Evolutionary conservation across 2,329 filamentous ascomycete genomes (phyloP), one percentile per base, ranked within the genome.

Genomic region (Fusarium ambrosium): DNA sequence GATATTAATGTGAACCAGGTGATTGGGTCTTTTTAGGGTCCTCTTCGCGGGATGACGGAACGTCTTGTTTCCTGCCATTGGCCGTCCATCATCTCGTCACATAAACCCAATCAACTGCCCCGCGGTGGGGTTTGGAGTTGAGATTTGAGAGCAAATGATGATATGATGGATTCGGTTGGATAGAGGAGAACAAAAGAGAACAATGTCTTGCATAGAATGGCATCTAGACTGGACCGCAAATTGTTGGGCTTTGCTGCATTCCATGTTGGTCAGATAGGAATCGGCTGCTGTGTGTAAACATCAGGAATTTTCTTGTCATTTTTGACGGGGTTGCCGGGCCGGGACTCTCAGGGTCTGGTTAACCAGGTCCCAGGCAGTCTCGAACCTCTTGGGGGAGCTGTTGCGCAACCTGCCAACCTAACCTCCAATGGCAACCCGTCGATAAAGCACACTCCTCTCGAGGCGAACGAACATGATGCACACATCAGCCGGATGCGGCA

Each of bases 41-140:
- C n/a, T 39, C 58, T 34, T 64, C 37, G 39, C 48, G 69, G 68
- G 62, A 75, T 71, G 71, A 70, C 67, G 69, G 66, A 64, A 62
- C 65, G 66, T 66, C 56, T 59, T 61, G 64, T 65, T 70, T 66
- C 41, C 59, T 58, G 62, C 66, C 51, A 71, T 73, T 75, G 69
- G 68, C 60, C 61, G 58, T 66, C 27, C 36, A 63, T 66, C 61
- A 66, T 62, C 41, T 45, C 29, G 48, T 51, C 20, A 34, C n/a
- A 16, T 20, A 36, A 36, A 56, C 53, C 29, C 53, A 56, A 56
- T 56, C 45, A 59, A 56, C 48, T 75, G 67, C 70, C 74, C 75
- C 76, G 72, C 72, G 71, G 77, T 69, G 77, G 77, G 75, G 76
- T 66, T 72, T 48, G 20, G 24, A 72, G 61, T 36, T 65, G 56